phyloP scores from a whole-genome alignment of 805 yeast genomes.

The Saturnispora sanitii region DNA sequence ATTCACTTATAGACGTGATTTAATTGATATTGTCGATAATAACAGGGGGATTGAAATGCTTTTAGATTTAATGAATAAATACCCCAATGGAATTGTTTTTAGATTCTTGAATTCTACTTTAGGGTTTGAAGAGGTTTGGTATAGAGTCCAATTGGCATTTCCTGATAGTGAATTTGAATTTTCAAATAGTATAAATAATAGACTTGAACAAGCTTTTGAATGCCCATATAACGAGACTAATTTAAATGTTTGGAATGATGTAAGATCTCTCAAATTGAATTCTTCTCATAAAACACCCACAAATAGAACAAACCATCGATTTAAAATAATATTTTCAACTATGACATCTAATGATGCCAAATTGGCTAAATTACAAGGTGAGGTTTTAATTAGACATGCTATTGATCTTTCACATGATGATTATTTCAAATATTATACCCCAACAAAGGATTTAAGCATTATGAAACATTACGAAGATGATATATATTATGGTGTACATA shows the following conservation, averaged over 20 bases:
- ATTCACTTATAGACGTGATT: conserved; percentile 11
- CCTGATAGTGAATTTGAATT: neutral
- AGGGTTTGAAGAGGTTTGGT: conserved; percentile 20
- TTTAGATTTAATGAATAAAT: conserved; percentile 6
- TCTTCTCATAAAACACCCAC: no score
- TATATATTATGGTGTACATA: neutral
- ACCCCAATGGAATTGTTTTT: conserved; percentile 15
- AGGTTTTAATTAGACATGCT: conserved; percentile 9
- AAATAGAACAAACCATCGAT: neutral
- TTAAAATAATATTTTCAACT: neutral
- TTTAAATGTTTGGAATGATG: no score
- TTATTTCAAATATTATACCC: conserved; percentile 5
- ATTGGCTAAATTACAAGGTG: neutral
- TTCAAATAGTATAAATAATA: neutral
- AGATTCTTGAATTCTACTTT: conserved; percentile 8
- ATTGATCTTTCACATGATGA: conserved; percentile 11
- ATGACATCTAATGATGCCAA: neutral
- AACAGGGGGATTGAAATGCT: conserved; percentile 11
- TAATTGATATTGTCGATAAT: conserved; percentile 14
- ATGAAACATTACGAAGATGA: neutral
- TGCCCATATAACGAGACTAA: no score
- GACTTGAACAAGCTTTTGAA: neutral
- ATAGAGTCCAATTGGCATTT: conserved; percentile 7
- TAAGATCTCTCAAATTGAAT: no score
- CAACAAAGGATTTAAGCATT: neutral